phyloP scores from a whole-genome alignment of 208 protist genomes.

The Vickermania ingenoplastis region DNA sequence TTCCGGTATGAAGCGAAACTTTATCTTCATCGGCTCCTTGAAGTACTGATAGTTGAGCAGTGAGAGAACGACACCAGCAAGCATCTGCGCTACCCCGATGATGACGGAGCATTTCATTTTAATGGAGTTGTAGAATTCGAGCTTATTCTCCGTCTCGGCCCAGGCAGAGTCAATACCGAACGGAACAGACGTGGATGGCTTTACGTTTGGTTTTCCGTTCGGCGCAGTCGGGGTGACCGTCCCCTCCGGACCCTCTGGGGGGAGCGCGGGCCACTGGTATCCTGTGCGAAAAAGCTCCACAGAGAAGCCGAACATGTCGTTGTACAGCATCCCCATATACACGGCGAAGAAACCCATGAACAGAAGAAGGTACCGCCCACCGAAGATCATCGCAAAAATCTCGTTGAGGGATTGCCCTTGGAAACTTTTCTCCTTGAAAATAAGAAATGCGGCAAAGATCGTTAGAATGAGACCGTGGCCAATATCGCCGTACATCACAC shows the following conservation, averaged over 20 bases:
- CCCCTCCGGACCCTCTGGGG: conserved; percentile 30
- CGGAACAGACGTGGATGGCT: conserved; percentile 23
- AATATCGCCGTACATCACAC: conserved; percentile 99
- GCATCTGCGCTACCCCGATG: conserved; percentile 95
- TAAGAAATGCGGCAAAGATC: conserved; percentile 66
- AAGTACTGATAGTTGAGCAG: conserved; percentile 92
- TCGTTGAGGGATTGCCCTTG: conserved; percentile 82
- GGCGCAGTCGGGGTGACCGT: conserved; percentile 32
- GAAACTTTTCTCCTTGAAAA: conserved; percentile 85
- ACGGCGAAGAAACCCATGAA: conserved; percentile 95
- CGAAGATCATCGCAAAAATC: conserved; percentile 84
- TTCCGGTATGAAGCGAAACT: conserved; percentile 94
- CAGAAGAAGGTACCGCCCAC: conserved; percentile 92
- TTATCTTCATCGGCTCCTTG: conserved; percentile 80
- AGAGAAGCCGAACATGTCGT: conserved; percentile 89
- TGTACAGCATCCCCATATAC: conserved; percentile 96
- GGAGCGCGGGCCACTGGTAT: conserved; percentile 34
- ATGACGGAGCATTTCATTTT: conserved; percentile 99
- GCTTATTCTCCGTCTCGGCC: conserved; percentile 91
- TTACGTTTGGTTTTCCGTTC: conserved; percentile 32
- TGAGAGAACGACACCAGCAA: conserved; percentile 92
- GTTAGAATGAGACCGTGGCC: conserved; percentile 96
- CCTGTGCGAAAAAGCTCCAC: conserved; percentile 78
- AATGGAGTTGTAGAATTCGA: conserved; percentile 96
- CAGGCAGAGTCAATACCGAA: conserved; percentile 88